Base-by-base conservation (phyloP, 208 protist genomes). In the Leishmania guyanensis region DNA sequence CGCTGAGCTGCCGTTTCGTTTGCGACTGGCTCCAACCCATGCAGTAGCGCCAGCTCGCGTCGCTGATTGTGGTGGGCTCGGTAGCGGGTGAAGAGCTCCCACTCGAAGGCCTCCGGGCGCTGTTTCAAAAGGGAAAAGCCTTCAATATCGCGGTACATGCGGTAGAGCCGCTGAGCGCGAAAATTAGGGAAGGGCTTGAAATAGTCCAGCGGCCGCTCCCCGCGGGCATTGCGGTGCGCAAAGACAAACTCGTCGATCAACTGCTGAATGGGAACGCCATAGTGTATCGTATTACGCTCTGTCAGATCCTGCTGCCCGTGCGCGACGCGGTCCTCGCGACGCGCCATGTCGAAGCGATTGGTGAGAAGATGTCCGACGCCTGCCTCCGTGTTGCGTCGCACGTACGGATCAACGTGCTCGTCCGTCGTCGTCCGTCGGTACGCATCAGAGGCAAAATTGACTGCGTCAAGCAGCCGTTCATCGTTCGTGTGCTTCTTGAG, bases 11-110 rank as follows among this genome's bases (percentile, higher is more conserved):
- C 92, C 20, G 93, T 98, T 80, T 98, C 95, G 80, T 97, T 97
- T 12, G 84, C 82, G 48, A 92, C 84, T n/a, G 95, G 95, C 82
- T 98, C 93, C n/a, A 98, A 81, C 0, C 93, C 93, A 72, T 97
- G 91, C 33, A 88, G 83, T 22, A 97, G 86, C 48, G 95, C 95
- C 58, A 98, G 76, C 46, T 90, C 89, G 39, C 95, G 91, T 29
- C 95, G 92, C 83, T 98, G 95, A 80, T 96, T 83, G 84, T 96
- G 91, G 84, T 98, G 95, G 16, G 92, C 93, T 65, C 95, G 92
- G 80, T 98, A 97, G 65, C 95, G 92, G 33, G 88, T 92, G 79
- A 98, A 98, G 51, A 98, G 90, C 84, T 97, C 95, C 93, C 93
- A 98, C 87, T 98, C 93, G 26, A 96, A 85, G 78, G 92, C 90